Conservation (phyloP, 2,329 filamentous ascomycete genomes). For the Scytalidium sp. region DNA sequence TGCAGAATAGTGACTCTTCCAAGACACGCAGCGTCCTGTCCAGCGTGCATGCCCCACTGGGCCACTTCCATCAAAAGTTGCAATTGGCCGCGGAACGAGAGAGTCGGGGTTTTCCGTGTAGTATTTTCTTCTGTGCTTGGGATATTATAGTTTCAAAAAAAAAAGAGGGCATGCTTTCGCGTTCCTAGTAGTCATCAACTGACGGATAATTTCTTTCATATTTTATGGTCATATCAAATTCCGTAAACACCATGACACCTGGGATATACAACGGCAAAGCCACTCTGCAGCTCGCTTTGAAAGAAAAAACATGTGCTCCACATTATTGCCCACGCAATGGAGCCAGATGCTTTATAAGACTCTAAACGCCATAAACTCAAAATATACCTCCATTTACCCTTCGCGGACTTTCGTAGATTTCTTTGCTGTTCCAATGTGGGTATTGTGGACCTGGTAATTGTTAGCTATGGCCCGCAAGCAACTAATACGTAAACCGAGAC, state of each 20-base stretch:
- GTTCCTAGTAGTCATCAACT: too few species aligned
- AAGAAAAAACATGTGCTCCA: not conserved
- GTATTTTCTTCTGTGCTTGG: too few species aligned
- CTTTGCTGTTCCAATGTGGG: conserved; percentile 87
- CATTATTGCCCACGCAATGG: not conserved
- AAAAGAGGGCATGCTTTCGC: too few species aligned
- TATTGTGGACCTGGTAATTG: conserved; percentile 68
- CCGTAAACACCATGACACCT: not conserved
- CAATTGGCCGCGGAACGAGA: too few species aligned
- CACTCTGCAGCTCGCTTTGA: not conserved
- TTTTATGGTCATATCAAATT: not conserved
- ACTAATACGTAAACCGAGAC: conserved; percentile 10
- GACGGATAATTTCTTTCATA: not conserved
- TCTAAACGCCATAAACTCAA: not conserved
- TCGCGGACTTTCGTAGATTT: conserved; percentile 61
- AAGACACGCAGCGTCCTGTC: too few species aligned
- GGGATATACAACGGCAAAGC: not conserved
- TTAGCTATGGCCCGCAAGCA: conserved; percentile 9
- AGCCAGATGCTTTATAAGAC: not conserved
- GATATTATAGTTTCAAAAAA: too few species aligned
- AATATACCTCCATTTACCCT: not conserved
- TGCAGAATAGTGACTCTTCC: too few species aligned
- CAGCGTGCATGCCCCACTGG: too few species aligned
- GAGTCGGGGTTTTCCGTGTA: too few species aligned
- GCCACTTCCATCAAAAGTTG: too few species aligned